phyloP scores from a whole-genome alignment of 192 early-diverging fungal species.

The Funneliformis mosseae region DNA sequence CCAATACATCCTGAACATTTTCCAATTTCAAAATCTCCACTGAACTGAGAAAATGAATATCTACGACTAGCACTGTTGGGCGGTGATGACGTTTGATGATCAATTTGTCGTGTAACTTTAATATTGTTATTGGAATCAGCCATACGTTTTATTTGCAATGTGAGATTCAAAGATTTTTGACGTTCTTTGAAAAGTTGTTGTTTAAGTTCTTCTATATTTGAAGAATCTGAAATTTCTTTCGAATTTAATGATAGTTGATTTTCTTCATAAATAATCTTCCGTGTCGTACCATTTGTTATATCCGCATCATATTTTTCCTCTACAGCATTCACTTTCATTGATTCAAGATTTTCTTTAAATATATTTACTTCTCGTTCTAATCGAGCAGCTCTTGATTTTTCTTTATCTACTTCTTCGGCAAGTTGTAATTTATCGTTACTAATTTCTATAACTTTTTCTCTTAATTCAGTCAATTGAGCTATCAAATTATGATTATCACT shows the following conservation, averaged over 20 bases:
- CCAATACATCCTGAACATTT: conserved; percentile 31
- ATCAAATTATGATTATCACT: conserved; percentile 28
- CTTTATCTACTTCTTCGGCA: conserved; percentile 26
- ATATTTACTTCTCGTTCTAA: conserved; percentile 6
- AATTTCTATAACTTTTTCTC: conserved; percentile 25
- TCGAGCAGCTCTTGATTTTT: not conserved
- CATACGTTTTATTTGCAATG: not conserved
- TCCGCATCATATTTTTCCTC: not conserved
- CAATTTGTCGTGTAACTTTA: not conserved
- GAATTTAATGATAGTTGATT: not conserved
- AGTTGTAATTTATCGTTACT: conserved; percentile 30
- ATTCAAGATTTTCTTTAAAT: not conserved
- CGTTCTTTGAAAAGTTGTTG: not conserved
- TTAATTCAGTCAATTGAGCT: conserved; percentile 24
- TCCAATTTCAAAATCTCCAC: conserved; percentile 21
- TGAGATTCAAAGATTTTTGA: not conserved
- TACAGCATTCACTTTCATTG: not conserved
- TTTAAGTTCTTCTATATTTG: not conserved
- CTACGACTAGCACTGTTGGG: not conserved
- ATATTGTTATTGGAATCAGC: not conserved
- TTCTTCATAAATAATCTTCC: not conserved
- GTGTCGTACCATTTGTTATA: not conserved
- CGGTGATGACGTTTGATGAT: not conserved
- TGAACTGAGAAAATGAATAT: conserved; percentile 5
- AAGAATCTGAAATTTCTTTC: no score